Percentiles rank a stretch among this genome's conserved stretches.
phyloP scores from a whole-genome alignment of 345 rosid species.

The Ceriops decandra region DNA sequence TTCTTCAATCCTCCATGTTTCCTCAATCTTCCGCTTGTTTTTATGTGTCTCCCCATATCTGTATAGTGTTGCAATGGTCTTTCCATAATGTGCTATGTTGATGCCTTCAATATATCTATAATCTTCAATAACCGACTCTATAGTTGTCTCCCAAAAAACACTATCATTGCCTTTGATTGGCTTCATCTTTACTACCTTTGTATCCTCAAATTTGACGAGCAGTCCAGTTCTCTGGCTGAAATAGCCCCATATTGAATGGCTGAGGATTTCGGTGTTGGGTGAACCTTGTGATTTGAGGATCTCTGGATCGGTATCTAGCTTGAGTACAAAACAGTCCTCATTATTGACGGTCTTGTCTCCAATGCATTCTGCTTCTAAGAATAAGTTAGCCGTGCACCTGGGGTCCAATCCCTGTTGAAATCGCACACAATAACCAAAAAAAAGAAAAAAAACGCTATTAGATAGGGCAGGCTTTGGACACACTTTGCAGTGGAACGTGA shows the following conservation, averaged over 20 bases:
- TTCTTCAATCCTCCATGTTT: constrained; percentile 88
- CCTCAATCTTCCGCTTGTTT: constrained; percentile 78
- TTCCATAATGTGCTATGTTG: constrained; percentile 76
- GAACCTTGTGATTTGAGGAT: constrained; percentile 64
- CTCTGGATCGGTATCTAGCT: constrained; percentile 50
- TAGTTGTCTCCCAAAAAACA: constrained; percentile 82
- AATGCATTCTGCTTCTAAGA: constrained; percentile 62
- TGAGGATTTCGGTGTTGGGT: constrained; percentile 60
- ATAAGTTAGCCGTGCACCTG: constrained; percentile 67
- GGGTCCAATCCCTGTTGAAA: constrained; percentile 75
- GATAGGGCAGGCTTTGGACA: neutral
- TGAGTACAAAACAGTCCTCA: constrained; percentile 75
- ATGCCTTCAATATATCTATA: constrained; percentile 58
- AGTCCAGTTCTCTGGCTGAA: constrained; percentile 91
- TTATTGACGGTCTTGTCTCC: constrained; percentile 53
- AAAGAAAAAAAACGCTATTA: no score
- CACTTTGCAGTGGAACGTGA: no score
- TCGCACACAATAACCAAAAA: neutral
- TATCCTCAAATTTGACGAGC: constrained; percentile 62
- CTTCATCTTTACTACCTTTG: constrained; percentile 67
- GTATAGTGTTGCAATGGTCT: constrained; percentile 50
- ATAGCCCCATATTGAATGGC: constrained; percentile 88
- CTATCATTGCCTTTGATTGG: constrained; percentile 28
- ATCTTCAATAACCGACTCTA: constrained; percentile 62
- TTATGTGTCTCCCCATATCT: constrained; percentile 60